Base-by-base conservation (phyloP, 192 early-diverging fungal species). In the Coemansia aciculifera region DNA sequence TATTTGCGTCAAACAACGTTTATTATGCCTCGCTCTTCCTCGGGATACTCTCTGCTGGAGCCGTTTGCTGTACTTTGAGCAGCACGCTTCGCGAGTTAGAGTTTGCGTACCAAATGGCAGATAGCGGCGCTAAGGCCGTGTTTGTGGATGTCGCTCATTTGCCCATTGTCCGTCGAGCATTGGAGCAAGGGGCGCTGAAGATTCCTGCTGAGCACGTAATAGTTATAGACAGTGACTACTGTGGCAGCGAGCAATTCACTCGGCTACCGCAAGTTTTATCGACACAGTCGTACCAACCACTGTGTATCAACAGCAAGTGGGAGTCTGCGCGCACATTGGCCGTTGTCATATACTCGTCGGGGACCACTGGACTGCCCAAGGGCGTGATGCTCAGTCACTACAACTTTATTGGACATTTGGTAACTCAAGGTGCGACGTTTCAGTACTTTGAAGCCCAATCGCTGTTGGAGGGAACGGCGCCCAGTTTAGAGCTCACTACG, bases 301-400 rank as follows among this genome's bases (percentile, higher is more conserved):
- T 69, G 0, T 46, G 23, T 2, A 75, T 81, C n/a, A 11, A 69
- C 86, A 44, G 61, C 67, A 42, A 54, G 57, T 34, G 48, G 12
- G 61, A 44, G 54, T 42, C 72, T 12, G 43, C 57, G n/a, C 49
- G 4, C 0, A 78, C 71, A 0, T 31, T 67, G 49, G 76, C 71
- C 3, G 34, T 63, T 15, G 59, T 78, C 15, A 59, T 72, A 12
- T 78, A 78, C 43, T 78, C 76, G 17, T 78, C 76, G 5, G 76
- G 76, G n/a, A 78, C 76, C 8, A 78, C 76, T 8, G 76, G 76
- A 87, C 72, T 74, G 43, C 87, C 89, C 34, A 97, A 97, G 72
- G 93, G 92, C 60, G 92, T 96, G 12, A 85, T 86, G 70, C 87
- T 89, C n/a, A 93, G 88, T 6, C 92, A 95, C 62, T 69, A 69